Evolutionary conservation across 208 protist species (phyloP).

Genomic region (Herpetomonas tarakana): DNA sequence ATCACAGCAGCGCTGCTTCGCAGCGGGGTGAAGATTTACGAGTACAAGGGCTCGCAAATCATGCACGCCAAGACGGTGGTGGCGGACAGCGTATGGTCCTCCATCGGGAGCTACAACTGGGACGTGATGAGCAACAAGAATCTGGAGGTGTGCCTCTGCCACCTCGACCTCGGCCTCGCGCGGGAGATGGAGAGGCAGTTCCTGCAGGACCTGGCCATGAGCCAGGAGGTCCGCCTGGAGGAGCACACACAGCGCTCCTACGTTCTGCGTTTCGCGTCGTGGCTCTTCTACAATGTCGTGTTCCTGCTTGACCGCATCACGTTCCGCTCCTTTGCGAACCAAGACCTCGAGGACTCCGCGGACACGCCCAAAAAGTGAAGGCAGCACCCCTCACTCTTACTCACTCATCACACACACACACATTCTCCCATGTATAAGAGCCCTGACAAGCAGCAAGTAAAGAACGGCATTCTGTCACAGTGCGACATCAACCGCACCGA

Average conservation of each 20-base stretch:
- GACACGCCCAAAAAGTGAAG: conserved; percentile 2
- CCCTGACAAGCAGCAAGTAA: no score
- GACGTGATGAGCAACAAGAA: conserved; percentile 93
- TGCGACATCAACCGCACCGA: no score
- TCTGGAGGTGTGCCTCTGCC: conserved; percentile 85
- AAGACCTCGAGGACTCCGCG: conserved; percentile 43
- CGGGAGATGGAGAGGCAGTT: conserved; percentile 88
- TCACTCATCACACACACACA: no score
- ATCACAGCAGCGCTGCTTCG: conserved; percentile 76
- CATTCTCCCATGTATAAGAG: background rate
- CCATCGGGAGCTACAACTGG: conserved; percentile 92
- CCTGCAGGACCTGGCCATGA: conserved; percentile 53
- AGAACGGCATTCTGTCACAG: no score
- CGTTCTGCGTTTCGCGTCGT: conserved; percentile 70
- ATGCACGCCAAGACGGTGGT: conserved; percentile 94
- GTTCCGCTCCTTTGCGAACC: conserved; percentile 58
- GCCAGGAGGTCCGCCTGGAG: conserved; percentile 63
- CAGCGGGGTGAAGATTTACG: conserved; percentile 84
- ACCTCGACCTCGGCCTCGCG: conserved; percentile 60
- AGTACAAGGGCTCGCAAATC: conserved; percentile 81
- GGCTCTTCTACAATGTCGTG: conserved; percentile 81
- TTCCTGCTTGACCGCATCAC: conserved; percentile 68
- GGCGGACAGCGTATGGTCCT: conserved; percentile 90
- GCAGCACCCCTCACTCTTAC: background rate
- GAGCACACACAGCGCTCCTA: conserved; percentile 59